A percentile compares a stretch with the other conserved stretches of the same genome.
Conservation (phyloP, 2,329 filamentous ascomycete genomes). For the Fusarium sp. region DNA sequence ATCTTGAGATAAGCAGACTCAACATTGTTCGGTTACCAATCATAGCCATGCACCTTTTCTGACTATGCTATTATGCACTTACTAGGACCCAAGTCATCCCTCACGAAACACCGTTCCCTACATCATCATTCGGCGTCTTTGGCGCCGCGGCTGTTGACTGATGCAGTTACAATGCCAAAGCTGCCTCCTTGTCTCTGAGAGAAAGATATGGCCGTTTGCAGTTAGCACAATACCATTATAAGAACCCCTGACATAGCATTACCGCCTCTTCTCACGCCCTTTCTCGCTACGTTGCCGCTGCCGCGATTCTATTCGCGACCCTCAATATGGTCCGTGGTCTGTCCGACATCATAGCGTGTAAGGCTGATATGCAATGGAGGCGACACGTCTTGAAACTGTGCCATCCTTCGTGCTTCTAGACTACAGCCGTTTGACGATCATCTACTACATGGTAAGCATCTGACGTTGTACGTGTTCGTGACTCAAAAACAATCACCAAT, state of each 20-base stretch:
- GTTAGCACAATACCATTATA: conserved; percentile 35
- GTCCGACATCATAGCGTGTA: conserved; percentile 32
- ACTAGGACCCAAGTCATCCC: conserved; percentile 7
- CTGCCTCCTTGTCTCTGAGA: conserved; percentile 7
- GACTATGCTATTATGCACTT: conserved; percentile 13
- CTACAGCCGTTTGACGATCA: conserved; percentile 26
- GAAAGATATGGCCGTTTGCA: conserved; percentile 44
- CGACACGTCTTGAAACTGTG: conserved; percentile 28
- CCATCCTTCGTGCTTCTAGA: conserved; percentile 30
- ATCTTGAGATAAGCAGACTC: conserved; percentile 29
- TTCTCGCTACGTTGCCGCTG: conserved; percentile 28
- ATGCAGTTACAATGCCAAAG: conserved; percentile 13
- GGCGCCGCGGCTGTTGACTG: conserved; percentile 35
- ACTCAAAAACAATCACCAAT: conserved; percentile 18
- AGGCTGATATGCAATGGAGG: conserved; percentile 43
- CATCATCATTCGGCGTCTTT: conserved; percentile 13
- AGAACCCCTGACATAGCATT: conserved; percentile 12
- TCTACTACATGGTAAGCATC: conserved; percentile 28
- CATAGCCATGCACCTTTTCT: conserved; percentile 18
- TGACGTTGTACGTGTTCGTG: conserved; percentile 28
- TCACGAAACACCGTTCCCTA: conserved; percentile 15
- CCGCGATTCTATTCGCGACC: conserved; percentile 33
- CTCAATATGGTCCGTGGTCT: conserved; percentile 35
- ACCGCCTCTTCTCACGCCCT: conserved; percentile 29
- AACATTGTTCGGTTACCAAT: conserved; percentile 27